Conservation (phyloP, 2,329 filamentous ascomycete genomes). For the Lachnellula cervina region DNA sequence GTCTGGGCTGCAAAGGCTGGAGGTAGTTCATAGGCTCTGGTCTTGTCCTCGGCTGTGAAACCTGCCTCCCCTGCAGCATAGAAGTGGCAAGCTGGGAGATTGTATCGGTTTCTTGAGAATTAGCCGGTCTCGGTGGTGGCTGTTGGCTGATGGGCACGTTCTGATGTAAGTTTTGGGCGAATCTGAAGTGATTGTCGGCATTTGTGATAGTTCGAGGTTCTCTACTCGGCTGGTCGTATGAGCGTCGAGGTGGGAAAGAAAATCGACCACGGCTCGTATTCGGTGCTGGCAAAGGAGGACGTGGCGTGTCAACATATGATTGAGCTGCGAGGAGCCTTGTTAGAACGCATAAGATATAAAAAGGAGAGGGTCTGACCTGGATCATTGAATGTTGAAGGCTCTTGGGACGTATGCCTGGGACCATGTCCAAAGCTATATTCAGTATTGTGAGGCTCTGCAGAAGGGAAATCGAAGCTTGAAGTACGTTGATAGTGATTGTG, state of each 20-base stretch:
- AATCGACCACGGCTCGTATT: slow-evolving; percentile 13
- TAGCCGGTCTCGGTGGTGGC: neutral
- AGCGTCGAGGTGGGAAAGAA: slow-evolving; percentile 18
- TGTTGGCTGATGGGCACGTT: slow-evolving; percentile 13
- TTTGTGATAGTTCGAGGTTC: slow-evolving; percentile 16
- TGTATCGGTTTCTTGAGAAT: slow-evolving; percentile 11
- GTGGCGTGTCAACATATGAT: neutral
- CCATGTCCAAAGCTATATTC: slow-evolving; percentile 13
- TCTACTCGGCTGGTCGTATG: slow-evolving; percentile 13
- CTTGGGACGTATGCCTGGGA: slow-evolving; percentile 8
- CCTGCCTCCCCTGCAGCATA: slow-evolving; percentile 21
- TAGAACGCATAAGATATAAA: neutral
- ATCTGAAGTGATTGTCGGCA: slow-evolving; percentile 27
- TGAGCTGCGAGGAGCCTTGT: neutral
- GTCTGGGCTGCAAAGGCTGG: slow-evolving; percentile 11
- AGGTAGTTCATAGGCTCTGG: slow-evolving; percentile 10
- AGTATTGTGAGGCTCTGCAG: slow-evolving; percentile 2
- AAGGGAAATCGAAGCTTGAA: slow-evolving; percentile 3
- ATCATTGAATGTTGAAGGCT: slow-evolving; percentile 3
- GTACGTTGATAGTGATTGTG: slow-evolving; percentile 5
- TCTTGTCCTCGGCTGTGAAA: slow-evolving; percentile 6
- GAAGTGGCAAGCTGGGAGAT: slow-evolving; percentile 20
- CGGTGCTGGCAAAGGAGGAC: neutral
- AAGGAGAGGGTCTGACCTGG: slow-evolving; percentile 8
- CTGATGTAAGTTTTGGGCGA: slow-evolving; percentile 23